Evolutionary conservation across 192 early-diverging fungal species (phyloP).

Genomic region (Phlyctochytrium bullatum): DNA sequence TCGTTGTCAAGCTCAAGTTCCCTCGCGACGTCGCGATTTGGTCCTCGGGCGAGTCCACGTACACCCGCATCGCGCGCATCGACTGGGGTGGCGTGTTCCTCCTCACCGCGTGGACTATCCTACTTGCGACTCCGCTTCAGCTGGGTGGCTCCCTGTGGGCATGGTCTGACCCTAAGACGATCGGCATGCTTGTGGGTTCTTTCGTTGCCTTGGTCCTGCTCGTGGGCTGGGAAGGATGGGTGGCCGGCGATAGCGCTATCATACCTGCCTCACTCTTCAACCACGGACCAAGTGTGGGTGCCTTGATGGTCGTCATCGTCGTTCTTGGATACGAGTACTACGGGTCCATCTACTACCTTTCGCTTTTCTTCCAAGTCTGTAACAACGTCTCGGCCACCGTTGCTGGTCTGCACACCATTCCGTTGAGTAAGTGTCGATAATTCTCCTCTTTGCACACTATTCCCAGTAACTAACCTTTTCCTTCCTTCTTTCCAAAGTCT

Average conservation of each 20-base stretch:
- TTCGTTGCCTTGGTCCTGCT: constrained; percentile 49
- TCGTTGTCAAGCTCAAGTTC: too few relatives aligned
- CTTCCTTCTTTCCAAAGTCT: too few relatives aligned
- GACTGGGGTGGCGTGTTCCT: too few relatives aligned
- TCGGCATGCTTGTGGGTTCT: constrained; percentile 55
- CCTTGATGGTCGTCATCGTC: background rate
- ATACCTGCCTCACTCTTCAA: background rate
- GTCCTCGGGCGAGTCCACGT: too few relatives aligned
- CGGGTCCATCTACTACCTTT: constrained; percentile 57
- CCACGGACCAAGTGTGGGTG: background rate
- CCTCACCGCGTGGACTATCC: too few relatives aligned
- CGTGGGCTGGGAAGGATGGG: constrained; percentile 52
- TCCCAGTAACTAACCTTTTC: too few relatives aligned
- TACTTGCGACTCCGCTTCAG: constrained; percentile 52
- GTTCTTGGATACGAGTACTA: background rate
- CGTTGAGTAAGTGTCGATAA: too few relatives aligned
- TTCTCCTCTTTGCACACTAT: too few relatives aligned
- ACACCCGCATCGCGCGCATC: too few relatives aligned
- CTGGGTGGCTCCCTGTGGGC: constrained; percentile 68
- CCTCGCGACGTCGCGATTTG: too few relatives aligned
- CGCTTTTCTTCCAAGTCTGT: constrained; percentile 68
- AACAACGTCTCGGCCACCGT: constrained; percentile 68
- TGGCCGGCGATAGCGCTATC: constrained; percentile 40
- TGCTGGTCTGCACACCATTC: constrained; percentile 65
- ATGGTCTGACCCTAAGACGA: constrained; percentile 54